Base-by-base conservation (phyloP, 1,139 yeast species). In the Wickerhamomyces sp. region DNA sequence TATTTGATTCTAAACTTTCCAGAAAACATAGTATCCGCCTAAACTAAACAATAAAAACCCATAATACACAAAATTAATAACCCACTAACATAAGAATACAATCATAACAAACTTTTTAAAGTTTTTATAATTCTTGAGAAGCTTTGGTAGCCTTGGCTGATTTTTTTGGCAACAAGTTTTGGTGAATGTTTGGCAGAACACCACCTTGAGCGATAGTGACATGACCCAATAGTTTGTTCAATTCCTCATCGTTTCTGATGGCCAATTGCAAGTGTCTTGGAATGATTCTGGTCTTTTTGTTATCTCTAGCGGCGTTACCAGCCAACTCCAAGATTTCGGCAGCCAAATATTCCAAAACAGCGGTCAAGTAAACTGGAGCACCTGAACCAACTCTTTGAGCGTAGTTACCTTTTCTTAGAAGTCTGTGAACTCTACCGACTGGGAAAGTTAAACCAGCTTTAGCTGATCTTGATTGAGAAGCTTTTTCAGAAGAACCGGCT, bases 301-400 rank as follows among this genome's bases (percentile, higher is more conserved):
- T 85, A 63, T 89, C 97, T 71, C 96, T 87, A 40, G 97, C 96
- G 45, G 97, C 97, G 68, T 89, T 91, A 75, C 97, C 97, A 45
- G 97, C 97, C 72, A 89, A 80, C 72, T 89, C 97, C 55, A 89
- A 77, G 50, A 89, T 88, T 78, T 89, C 97, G 50, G 96, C 96
- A 52, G 96, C 89, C 61, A 89, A 75, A 66, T 89, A 89, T 70
- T 89, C 97, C 55, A 89, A 79, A 41, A 89, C 97, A 32, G 97
- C 94, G 51, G 97, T 91, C 56, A 89, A 75, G 72, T 88, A 89
- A 49, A 89, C 93, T 67, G 93, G 93, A 56, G 94, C 94, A 76
- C 96, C 96, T 53, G 96, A 89, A 78, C 97, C 97, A 58, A 89
- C 83, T 78, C 97, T 85, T 75, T 89, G 96, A 57, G 96, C 96